Evolutionary conservation across 2,329 filamentous ascomycete species (phyloP), one percentile per base, ranked within the genome.

Genomic region (Paecilomyces sp.): DNA sequence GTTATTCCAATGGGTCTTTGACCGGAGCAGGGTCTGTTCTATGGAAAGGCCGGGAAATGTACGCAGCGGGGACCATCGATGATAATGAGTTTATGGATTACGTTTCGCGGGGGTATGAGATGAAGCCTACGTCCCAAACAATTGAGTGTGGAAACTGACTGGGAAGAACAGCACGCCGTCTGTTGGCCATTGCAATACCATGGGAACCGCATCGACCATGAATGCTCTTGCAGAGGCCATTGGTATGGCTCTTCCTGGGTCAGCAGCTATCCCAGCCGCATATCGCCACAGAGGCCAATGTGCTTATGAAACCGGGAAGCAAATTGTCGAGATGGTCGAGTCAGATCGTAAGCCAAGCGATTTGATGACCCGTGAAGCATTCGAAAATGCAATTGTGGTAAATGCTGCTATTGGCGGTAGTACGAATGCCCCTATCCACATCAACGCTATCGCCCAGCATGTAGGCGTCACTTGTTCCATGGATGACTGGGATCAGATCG

Each of bases 341-440:
- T 67, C 73, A 28, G 78, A 83, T 65, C 72, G 76, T 31, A 81
- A 79, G 60, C 82, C 82, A 2, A 80, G 77, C 63, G 82, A 84
- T 60, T 80, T 84, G 64, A 77, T 84, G 77, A 84, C 82, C 0
- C 74, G 80, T 2, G 68, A 79, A 59, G 81, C 82, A 0, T 84
- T 85, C 59, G 82, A 84, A 69, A 85, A 84, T 61, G 81, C 80
- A 4, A 82, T 85, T 31, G 79, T 80, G 3, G 77, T 76, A 51
- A 83, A 83, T 61, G 81, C 80, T 1, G 82, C 82, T 18, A 82
- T 84, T 57, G 82, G 82, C 28, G 82, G 82, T 15, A 82, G 79
- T 62, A 83, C 82, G 3, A 85, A 85, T 62, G 82, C 82, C 0
- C 81, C 82, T 0, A 83, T 85, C 55, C 82, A 84, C 65, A 70